Percentiles rank a stretch among this genome's conserved stretches.
Conservation (phyloP, 176 grass and related monocot species). For the Carex scoparia region DNA sequence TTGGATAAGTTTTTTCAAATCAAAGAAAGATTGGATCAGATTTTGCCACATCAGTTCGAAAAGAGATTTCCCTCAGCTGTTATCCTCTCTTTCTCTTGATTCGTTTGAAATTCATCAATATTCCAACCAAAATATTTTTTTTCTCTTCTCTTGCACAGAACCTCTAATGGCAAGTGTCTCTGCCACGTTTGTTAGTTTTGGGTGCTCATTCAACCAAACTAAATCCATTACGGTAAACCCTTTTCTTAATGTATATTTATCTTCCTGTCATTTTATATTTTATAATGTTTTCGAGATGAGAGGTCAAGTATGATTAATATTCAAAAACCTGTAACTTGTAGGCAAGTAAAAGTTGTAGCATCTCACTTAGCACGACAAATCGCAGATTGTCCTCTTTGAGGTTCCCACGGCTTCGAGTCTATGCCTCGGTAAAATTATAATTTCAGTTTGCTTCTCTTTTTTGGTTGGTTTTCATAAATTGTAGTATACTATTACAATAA, state of each 20-base stretch:
- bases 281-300: not conserved
- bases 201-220: slow-evolving; percentile 27
- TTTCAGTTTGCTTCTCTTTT: not conserved
- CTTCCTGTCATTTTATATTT: not conserved
- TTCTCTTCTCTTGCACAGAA: not conserved
- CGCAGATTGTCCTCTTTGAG: slow-evolving; percentile 20
- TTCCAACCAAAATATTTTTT: not conserved
- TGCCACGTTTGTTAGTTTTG: slow-evolving; percentile 26
- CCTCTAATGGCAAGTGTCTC: slow-evolving; percentile 32
- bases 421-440: slow-evolving; percentile 31
- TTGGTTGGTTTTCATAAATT: not conserved
- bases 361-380: slow-evolving; percentile 29
- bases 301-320: not conserved
- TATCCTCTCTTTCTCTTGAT: not conserved
- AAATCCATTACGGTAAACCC: slow-evolving; percentile 20
- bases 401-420: slow-evolving; percentile 34
- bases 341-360: slow-evolving; percentile 28
- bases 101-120: not conserved
- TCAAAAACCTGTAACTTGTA: slow-evolving; percentile 29
- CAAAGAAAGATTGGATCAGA: not conserved
- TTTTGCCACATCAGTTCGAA: slow-evolving; percentile 6
- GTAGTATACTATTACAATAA: not conserved
- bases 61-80: not conserved
- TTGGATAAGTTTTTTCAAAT: no score
- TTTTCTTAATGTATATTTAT: not conserved